Conservation (phyloP, 1,284 basidiomycete species). For the Cryptococcus floricola region DNA sequence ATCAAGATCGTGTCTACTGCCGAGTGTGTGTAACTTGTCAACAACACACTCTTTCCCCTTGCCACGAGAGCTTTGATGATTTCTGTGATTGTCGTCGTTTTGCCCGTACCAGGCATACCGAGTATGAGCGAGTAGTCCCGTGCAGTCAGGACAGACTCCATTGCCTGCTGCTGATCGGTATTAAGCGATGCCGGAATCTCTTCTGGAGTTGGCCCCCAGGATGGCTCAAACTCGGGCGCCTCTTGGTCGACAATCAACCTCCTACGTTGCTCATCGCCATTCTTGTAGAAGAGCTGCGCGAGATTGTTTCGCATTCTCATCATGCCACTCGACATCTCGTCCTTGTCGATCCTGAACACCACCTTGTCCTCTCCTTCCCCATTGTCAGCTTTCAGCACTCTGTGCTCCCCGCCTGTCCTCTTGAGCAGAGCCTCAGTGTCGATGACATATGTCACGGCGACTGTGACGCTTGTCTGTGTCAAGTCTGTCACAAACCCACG, state of each 20-base stretch:
- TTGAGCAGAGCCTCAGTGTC: slow-evolving; percentile 56
- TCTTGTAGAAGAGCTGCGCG: slow-evolving; percentile 73
- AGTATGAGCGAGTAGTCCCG: slow-evolving; percentile 87
- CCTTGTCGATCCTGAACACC: slow-evolving; percentile 86
- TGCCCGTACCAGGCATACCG: slow-evolving; percentile 98
- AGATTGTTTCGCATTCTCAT: slow-evolving; percentile 84
- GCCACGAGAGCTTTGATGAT: slow-evolving; percentile 75
- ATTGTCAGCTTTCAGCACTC: slow-evolving; percentile 9
- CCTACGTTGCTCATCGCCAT: slow-evolving; percentile 61
- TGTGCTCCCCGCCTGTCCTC: slow-evolving; percentile 37
- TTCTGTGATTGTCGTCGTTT: slow-evolving; percentile 90
- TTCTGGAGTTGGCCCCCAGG: slow-evolving; percentile 28
- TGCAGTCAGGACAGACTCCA: slow-evolving; percentile 70
- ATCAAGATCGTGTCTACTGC: slow-evolving; percentile 92
- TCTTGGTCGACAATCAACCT: slow-evolving; percentile 76
- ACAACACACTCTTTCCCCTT: slow-evolving; percentile 77
- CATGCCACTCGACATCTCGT: slow-evolving; percentile 85
- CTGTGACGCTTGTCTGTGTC: slow-evolving; percentile 59
- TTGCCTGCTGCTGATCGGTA: slow-evolving; percentile 66
- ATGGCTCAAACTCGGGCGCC: slow-evolving; percentile 60
- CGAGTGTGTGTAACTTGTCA: slow-evolving; percentile 94
- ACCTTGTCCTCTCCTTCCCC: slow-evolving; percentile 36
- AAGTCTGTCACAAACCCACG: slow-evolving; percentile 79
- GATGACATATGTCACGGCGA: slow-evolving; percentile 80
- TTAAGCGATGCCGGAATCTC: slow-evolving; percentile 58